Percentiles rank a stretch among this genome's conserved stretches.
phyloP scores from a whole-genome alignment of 2,329 filamentous ascomycete species.

The Acrocalymma vagum region DNA sequence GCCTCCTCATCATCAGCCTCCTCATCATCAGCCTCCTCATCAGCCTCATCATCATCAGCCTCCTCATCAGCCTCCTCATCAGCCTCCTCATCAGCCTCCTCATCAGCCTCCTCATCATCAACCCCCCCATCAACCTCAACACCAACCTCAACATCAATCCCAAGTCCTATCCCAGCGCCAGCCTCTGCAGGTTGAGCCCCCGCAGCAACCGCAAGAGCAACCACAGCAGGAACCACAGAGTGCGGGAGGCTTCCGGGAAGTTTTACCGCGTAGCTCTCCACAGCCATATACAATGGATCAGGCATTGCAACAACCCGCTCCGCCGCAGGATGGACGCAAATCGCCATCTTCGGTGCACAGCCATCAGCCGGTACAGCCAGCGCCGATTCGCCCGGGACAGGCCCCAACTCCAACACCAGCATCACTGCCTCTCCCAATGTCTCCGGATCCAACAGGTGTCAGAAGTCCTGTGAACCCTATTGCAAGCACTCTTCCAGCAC shows the following conservation, averaged over 20 bases:
- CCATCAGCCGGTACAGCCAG: conserved; percentile 29
- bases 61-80: too few relatives aligned
- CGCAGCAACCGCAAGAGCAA: conserved; percentile 18
- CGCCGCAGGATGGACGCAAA: conserved; percentile 17
- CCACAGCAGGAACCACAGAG: conserved; percentile 5
- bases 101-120: too few relatives aligned
- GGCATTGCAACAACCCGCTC: conserved; percentile 11
- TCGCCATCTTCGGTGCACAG: conserved; percentile 13
- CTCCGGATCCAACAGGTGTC: conserved; percentile 23
- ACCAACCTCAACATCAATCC: conserved; percentile 1
- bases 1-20: too few relatives aligned
- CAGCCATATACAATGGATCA: conserved; percentile 32
- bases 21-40: too few relatives aligned
- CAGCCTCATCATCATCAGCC: too few relatives aligned
- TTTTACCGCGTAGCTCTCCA: conserved; percentile 41
- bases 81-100: too few relatives aligned
- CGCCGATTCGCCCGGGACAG: conserved; percentile 28
- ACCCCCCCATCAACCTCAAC: too few relatives aligned
- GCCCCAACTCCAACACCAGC: conserved; percentile 20
- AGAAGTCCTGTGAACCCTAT: conserved; percentile 33
- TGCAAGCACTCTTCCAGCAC: conserved; percentile 24
- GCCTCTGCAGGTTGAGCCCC: conserved; percentile 14
- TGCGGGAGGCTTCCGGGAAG: conserved; percentile 42
- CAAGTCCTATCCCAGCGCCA: too few relatives aligned
- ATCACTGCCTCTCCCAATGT: conserved; percentile 36